These are phyloP conservation scores for Rehmannia glutinosa DNA, from an alignment of 257 asterid species.

Conservation along the genomic window DNA sequence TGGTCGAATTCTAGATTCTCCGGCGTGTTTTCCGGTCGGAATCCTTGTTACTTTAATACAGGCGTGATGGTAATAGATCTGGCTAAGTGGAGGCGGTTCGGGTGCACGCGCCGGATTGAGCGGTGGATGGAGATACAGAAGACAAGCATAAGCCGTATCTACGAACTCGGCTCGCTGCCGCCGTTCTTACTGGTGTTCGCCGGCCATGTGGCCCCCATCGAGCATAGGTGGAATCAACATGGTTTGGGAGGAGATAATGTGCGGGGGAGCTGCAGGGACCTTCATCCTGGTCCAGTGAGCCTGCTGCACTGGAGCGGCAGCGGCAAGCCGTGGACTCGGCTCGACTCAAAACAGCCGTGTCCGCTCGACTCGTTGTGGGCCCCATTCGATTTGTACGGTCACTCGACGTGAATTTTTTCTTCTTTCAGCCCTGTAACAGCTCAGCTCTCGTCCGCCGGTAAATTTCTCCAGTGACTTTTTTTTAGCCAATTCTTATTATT, in stretches of 20 bases:
- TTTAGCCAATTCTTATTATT: not conserved
- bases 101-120: conserved; percentile 50
- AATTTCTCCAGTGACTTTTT: conserved; percentile 29
- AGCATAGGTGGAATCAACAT: conserved; percentile 66
- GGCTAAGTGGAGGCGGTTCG: conserved; percentile 45
- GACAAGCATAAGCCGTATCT: conserved; percentile 33
- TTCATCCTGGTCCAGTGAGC: conserved; percentile 57
- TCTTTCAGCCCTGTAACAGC: conserved; percentile 16
- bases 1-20: conserved; percentile 40
- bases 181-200: conserved; percentile 59
- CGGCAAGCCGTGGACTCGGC: conserved; percentile 71
- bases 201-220: conserved; percentile 50
- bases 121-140: conserved; percentile 68
- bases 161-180: conserved; percentile 72
- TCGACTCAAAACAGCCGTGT: conserved; percentile 47
- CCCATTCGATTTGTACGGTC: conserved; percentile 42
- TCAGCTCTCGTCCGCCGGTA: conserved; percentile 44
- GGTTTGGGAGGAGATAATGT: conserved; percentile 67
- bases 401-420: conserved; percentile 21
- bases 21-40: conserved; percentile 43
- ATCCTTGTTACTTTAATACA: conserved; percentile 59
- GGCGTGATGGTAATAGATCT: conserved; percentile 71
- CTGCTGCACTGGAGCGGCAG: conserved; percentile 73
- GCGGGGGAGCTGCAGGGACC: conserved; percentile 51
- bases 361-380: conserved; percentile 58